Conservation (phyloP, 1,284 basidiomycete species). For the Rhodotorula sp. region DNA sequence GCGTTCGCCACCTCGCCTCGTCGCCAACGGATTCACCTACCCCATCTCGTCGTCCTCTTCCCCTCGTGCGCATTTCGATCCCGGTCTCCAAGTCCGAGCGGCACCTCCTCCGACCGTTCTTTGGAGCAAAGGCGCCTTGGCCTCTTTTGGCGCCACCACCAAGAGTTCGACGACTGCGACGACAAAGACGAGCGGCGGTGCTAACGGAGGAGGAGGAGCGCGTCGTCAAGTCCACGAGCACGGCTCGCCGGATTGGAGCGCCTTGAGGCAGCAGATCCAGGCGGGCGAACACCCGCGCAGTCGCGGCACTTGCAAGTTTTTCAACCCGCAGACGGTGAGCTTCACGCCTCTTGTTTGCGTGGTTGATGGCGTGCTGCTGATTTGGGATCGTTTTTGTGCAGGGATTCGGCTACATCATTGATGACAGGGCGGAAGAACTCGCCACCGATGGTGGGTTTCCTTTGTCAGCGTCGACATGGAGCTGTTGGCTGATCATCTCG, state of each 20-base stretch:
- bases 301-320: constrained; percentile 9
- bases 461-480: too few species aligned
- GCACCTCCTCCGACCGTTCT: too few species aligned
- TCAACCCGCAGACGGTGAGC: constrained; percentile 6
- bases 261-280: constrained; percentile 2
- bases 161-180: too few species aligned
- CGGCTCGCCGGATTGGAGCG: neutral
- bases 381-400: neutral
- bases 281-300: neutral
- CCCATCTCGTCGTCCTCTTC: neutral
- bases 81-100: too few species aligned
- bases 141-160: too few species aligned
- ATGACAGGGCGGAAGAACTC: constrained; percentile 8
- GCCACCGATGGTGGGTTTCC: neutral
- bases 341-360: too few species aligned
- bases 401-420: constrained; percentile 28
- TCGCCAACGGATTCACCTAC: neutral
- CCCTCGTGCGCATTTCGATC: too few species aligned
- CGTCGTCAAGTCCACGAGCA: neutral
- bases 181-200: neutral
- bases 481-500: neutral
- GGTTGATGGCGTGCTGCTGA: too few species aligned
- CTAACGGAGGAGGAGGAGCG: neutral
- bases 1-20: too few species aligned
- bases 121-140: too few species aligned